Base-by-base conservation (phyloP, 2,329 filamentous ascomycete genomes). In the Alternaria dauci region DNA sequence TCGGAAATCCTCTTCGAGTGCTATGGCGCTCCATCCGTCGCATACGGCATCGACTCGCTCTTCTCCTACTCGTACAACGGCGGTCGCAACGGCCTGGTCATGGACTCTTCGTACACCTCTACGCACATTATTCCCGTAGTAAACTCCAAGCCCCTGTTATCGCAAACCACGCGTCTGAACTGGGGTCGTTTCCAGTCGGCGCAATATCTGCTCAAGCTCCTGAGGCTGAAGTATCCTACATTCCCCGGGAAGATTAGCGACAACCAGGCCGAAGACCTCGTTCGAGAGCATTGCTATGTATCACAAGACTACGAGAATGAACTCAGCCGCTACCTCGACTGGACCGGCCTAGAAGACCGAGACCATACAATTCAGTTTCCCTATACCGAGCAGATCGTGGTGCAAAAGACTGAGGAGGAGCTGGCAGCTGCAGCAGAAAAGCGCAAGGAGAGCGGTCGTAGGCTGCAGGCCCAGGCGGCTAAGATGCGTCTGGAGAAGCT, bases 1-100 rank as follows among this genome's bases (percentile, higher is more conserved):
- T 96, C 92, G 43, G 95, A 99, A 76, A 94, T 98, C 56, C 83
- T 99, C 11, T 99, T 98, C 77, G 95, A 99, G 79, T 96, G 93
- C 80, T 99, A 99, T 78, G 88, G 88, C 61, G 94, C 92, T 11
- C 94, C 95, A 0, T 94, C 92, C 2, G 86, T 97, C 26, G 91
- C 94, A 18, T 97, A 95, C 79, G 95, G 95, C 52, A 94, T 99
- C 80, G 95, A 99, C 79, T 96, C 94, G 11, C 87, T 99, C 32
- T 99, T 99, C 81, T 96, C 94, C 20, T 99, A 97, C 82, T 86
- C 90, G 63, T 91, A 97, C 81, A 99, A 99, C 77, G 88, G 91
- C 62, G 95, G 95, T 64, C 88, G 85, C 52, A 94, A 92, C 26
- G 95, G 95, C 7, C 83, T 99, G 23, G 91, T 99, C 38, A 87